Evolutionary conservation across 202 grass and related monocot genomes (phyloP).

Genomic region (Bolboschoenoplectus hybrid): DNA sequence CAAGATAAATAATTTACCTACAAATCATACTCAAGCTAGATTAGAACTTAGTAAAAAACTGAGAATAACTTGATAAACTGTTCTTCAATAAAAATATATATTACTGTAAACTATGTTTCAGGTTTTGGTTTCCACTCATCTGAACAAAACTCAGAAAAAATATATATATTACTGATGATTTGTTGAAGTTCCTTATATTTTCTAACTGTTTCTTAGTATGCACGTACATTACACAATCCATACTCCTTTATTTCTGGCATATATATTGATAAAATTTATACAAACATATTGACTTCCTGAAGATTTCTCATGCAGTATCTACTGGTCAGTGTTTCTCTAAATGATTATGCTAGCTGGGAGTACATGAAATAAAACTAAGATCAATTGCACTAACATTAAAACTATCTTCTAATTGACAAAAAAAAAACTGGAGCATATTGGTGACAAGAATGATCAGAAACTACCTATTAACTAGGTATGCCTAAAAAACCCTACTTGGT

Average conservation of each 20-base stretch:
- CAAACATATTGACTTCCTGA: background rate
- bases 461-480: background rate
- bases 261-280: background rate
- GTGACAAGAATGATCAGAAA: background rate
- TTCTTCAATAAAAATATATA: background rate
- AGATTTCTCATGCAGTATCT: background rate
- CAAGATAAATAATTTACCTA: background rate
- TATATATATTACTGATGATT: background rate
- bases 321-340: background rate
- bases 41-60: too few species aligned
- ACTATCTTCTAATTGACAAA: background rate
- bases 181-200: conserved; percentile 26
- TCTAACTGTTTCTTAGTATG: background rate
- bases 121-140: background rate
- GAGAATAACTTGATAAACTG: background rate
- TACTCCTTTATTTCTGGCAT: background rate
- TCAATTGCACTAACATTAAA: background rate
- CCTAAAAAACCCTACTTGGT: background rate
- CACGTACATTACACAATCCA: background rate
- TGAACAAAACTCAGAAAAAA: background rate
- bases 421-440: conserved; percentile 3
- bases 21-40: too few species aligned
- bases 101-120: background rate
- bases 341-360: background rate
- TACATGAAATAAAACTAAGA: background rate